phyloP scores from a whole-genome alignment of 768 basidiomycete species.

The Boletus eberwhitei region DNA sequence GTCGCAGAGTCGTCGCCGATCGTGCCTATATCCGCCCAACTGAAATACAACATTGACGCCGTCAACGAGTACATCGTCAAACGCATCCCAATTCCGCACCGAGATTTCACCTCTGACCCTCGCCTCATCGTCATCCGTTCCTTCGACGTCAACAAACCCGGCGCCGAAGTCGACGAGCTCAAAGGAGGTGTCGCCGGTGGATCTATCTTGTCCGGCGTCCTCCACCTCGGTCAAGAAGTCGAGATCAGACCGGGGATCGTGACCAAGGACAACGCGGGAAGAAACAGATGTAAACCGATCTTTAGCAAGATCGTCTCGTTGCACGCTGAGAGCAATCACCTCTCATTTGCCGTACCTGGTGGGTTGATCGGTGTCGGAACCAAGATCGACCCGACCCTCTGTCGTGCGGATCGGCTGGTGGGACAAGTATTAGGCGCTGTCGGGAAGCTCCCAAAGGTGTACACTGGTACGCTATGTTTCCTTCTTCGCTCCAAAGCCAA shows the following conservation, averaged over 20 bases:
- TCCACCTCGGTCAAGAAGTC: slow-evolving; percentile 87
- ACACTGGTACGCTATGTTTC: slow-evolving; percentile 54
- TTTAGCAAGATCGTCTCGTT: slow-evolving; percentile 88
- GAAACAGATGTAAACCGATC: slow-evolving; percentile 90
- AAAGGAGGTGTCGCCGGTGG: slow-evolving; percentile 99
- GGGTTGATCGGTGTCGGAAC: slow-evolving; percentile 99
- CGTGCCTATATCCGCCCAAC: slow-evolving; percentile 97
- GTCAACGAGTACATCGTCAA: slow-evolving; percentile 99
- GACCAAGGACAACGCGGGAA: slow-evolving; percentile 88
- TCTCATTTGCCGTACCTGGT: slow-evolving; percentile 95
- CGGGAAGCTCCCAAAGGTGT: slow-evolving; percentile 91
- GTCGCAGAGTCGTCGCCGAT: slow-evolving; percentile 97
- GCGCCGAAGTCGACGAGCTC: slow-evolving; percentile 92
- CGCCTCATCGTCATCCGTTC: slow-evolving; percentile 98
- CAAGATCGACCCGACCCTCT: slow-evolving; percentile 92
- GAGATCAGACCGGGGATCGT: slow-evolving; percentile 98
- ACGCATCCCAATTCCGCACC: slow-evolving; percentile 89
- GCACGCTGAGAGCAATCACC: slow-evolving; percentile 91
- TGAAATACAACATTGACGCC: slow-evolving; percentile 99
- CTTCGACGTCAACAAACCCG: slow-evolving; percentile 99
- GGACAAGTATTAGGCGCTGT: slow-evolving; percentile 96
- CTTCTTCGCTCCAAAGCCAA: no score
- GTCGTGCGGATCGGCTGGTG: slow-evolving; percentile 93
- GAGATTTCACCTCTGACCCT: slow-evolving; percentile 90
- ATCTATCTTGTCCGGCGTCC: slow-evolving; percentile 88